These are phyloP conservation scores for Lepidopterella palustris DNA, from an alignment of 495 filamentous ascomycete genomes.

Conservation along the genomic window DNA sequence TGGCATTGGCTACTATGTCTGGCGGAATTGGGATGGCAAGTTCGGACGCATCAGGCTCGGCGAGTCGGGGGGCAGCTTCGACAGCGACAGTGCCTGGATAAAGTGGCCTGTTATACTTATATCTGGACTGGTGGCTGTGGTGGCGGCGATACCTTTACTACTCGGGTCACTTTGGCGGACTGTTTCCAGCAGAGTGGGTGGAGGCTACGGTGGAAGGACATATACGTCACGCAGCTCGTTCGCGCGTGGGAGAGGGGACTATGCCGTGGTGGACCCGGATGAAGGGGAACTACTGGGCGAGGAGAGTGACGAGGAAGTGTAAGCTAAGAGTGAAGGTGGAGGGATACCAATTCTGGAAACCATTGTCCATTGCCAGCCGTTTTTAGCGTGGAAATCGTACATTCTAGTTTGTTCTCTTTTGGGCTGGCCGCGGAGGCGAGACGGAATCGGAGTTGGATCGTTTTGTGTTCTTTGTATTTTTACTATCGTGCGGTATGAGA, in stretches of 20 bases:
- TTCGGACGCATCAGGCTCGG: conserved; percentile 86
- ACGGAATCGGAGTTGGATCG: conserved; percentile 52
- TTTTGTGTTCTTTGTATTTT: not conserved
- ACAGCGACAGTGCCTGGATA: conserved; percentile 63
- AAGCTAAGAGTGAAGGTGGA: conserved; percentile 18
- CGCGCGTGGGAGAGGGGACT: conserved; percentile 72
- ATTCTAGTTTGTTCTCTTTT: not conserved
- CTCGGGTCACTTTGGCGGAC: conserved; percentile 60
- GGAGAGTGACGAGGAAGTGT: conserved; percentile 84
- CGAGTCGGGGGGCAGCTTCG: conserved; percentile 49
- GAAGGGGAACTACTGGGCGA: conserved; percentile 87
- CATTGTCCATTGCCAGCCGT: not conserved
- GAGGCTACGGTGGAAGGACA: conserved; percentile 44
- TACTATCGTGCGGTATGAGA: not conserved
- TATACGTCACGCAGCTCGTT: conserved; percentile 76
- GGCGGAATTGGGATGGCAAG: conserved; percentile 76
- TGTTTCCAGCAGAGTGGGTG: conserved; percentile 39
- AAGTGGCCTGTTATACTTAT: conserved; percentile 72
- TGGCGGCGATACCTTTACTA: conserved; percentile 67
- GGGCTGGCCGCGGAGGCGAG: not conserved
- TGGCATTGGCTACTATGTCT: conserved; percentile 77
- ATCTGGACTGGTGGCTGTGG: conserved; percentile 67
- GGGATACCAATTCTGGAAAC: too few relatives aligned
- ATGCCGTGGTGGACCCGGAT: conserved; percentile 77
- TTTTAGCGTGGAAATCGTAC: conserved; percentile 3